Percentiles rank a stretch among this genome's conserved stretches.
These are phyloP conservation scores for Ailanthus altissimus DNA, from an alignment of 345 rosid species.

Conservation along the genomic window DNA sequence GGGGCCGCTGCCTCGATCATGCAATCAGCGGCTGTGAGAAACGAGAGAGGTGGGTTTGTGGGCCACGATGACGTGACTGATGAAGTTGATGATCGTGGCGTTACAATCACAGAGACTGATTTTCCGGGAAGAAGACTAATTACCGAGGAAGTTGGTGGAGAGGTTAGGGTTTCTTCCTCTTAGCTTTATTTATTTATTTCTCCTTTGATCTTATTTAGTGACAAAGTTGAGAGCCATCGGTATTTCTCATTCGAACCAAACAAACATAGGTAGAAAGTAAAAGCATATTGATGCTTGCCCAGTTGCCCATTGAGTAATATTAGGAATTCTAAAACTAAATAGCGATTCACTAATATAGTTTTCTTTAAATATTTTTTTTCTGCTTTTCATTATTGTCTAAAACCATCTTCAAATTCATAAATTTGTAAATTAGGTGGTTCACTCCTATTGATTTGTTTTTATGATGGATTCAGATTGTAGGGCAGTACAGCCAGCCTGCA, in stretches of 20 bases:
- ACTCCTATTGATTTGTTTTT: not conserved
- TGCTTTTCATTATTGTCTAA: too few relatives aligned
- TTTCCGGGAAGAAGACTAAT: conserved; percentile 27
- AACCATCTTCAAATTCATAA: too few relatives aligned
- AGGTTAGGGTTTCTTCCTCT: conserved; percentile 16
- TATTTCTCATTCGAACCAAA: too few relatives aligned
- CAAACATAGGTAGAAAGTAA: too few relatives aligned
- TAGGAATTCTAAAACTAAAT: too few relatives aligned
- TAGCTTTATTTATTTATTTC: not conserved
- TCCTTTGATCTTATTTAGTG: too few relatives aligned
- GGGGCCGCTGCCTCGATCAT: conserved; percentile 25
- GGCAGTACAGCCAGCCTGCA: conserved; percentile 21
- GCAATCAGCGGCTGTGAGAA: conserved; percentile 30
- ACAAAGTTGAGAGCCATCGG: too few relatives aligned
- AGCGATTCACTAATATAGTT: too few relatives aligned
- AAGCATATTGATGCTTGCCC: too few relatives aligned
- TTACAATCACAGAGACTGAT: conserved; percentile 25
- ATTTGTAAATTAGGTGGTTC: too few relatives aligned
- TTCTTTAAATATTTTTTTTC: too few relatives aligned
- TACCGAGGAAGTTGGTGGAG: conserved; percentile 31
- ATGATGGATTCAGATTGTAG: conserved; percentile 18
- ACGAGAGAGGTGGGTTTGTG: conserved; percentile 37
- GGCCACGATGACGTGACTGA: conserved; percentile 18
- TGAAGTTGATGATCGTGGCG: conserved; percentile 3
- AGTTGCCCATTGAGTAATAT: too few relatives aligned